These are phyloP conservation scores for Penicillium bialowiezense DNA, from an alignment of 495 filamentous ascomycete genomes.

Conservation along the genomic window DNA sequence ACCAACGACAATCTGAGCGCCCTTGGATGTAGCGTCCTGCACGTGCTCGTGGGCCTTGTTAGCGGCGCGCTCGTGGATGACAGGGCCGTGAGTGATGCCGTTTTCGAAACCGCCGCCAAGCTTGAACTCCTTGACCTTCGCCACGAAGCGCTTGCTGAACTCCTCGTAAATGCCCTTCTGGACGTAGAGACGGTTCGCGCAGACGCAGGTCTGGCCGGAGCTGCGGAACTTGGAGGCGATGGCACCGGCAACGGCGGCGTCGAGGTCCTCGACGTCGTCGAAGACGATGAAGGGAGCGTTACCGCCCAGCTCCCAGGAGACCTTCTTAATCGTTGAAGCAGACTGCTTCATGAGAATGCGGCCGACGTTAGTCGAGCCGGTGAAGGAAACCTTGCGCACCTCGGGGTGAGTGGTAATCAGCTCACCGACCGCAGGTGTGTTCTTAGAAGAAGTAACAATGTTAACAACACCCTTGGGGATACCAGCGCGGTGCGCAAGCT, in stretches of 20 bases:
- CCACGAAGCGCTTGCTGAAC: constrained; percentile 66
- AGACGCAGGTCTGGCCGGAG: constrained; percentile 88
- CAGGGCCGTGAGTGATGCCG: constrained; percentile 73
- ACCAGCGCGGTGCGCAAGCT: constrained; percentile 78
- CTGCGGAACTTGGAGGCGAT: constrained; percentile 80
- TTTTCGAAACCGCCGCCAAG: constrained; percentile 73
- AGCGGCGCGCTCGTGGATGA: constrained; percentile 75
- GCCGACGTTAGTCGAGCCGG: constrained; percentile 82
- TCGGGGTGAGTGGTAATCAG: constrained; percentile 66
- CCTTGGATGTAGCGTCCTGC: constrained; percentile 70
- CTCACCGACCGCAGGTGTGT: constrained; percentile 72
- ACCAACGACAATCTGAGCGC: constrained; percentile 67
- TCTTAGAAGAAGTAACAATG: constrained; percentile 67
- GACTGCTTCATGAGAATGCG: constrained; percentile 85
- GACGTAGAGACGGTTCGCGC: constrained; percentile 82
- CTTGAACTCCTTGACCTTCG: constrained; percentile 72
- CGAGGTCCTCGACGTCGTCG: constrained; percentile 77
- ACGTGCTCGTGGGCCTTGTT: constrained; percentile 77
- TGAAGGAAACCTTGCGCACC: constrained; percentile 86
- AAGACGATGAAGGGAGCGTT: constrained; percentile 95
- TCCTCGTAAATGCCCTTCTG: constrained; percentile 76
- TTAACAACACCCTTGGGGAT: constrained; percentile 85
- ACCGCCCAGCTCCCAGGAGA: constrained; percentile 83
- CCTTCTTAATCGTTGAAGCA: constrained; percentile 77
- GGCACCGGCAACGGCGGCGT: constrained; percentile 70